Evolutionary conservation across 2,329 filamentous ascomycete genomes (phyloP).

Genomic region (Paraphoma sp.): DNA sequence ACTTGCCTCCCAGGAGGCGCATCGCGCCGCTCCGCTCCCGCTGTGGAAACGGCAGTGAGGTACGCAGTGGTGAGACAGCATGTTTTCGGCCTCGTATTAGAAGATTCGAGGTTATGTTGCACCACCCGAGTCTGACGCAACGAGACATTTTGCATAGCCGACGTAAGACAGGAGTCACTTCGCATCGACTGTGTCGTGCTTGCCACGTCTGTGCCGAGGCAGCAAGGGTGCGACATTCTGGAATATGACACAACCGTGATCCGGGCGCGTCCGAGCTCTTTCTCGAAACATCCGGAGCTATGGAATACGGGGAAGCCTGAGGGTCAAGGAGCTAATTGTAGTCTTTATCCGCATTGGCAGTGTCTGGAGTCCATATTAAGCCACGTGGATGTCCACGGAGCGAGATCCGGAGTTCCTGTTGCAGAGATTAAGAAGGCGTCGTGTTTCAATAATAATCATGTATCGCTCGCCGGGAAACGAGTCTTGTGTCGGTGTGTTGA

Average conservation of each 20-base stretch:
- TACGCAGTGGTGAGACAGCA: neutral
- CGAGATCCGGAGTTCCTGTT: neutral
- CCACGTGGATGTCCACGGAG: neutral
- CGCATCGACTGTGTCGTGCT: no score
- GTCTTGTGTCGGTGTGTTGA: no score
- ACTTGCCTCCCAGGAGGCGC: neutral
- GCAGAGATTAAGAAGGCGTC: neutral
- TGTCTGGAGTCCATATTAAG: neutral
- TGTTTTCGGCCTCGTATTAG: neutral
- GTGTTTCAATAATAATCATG: neutral
- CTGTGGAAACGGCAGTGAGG: neutral
- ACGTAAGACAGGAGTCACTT: neutral
- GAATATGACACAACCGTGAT: no score
- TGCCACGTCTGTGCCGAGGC: no score
- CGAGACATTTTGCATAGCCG: neutral
- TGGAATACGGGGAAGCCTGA: conserved; percentile 5
- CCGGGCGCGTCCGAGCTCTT: neutral
- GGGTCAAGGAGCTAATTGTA: conserved; percentile 1
- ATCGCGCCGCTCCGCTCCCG: conserved; percentile 26
- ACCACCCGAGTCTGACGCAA: neutral
- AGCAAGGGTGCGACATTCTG: no score
- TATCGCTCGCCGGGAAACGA: no score
- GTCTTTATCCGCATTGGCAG: neutral
- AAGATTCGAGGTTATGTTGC: no score
- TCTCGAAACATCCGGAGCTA: neutral